Conservation (phyloP, 1,284 basidiomycete species). For the Sporisorium graminicola region DNA sequence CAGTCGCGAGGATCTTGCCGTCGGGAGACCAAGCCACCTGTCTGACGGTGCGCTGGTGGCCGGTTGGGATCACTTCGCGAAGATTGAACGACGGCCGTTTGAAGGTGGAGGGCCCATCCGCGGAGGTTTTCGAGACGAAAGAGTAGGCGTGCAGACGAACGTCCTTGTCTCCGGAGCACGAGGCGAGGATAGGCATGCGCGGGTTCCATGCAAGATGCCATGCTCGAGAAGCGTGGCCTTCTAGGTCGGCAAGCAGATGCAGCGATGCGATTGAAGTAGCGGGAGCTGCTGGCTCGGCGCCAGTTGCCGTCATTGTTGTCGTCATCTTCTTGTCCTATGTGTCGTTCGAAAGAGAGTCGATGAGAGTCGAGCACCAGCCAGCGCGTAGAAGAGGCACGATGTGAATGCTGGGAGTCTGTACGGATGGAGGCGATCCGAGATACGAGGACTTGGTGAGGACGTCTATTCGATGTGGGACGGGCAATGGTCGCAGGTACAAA, state of each 20-base stretch:
- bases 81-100: slow-evolving; percentile 60
- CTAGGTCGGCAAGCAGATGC: slow-evolving; percentile 43
- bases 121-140: slow-evolving; percentile 39
- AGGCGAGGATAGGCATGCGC: slow-evolving; percentile 82
- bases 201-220: slow-evolving; percentile 97
- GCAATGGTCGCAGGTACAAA: not conserved
- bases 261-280: slow-evolving; percentile 17
- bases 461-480: not conserved
- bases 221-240: slow-evolving; percentile 66
- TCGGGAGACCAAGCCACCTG: slow-evolving; percentile 89
- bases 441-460: not conserved
- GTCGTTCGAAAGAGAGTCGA: too few relatives aligned
- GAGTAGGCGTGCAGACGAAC: slow-evolving; percentile 86
- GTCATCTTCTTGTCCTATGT: slow-evolving; percentile 3
- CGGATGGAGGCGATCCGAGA: not conserved
- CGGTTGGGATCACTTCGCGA: slow-evolving; percentile 74
- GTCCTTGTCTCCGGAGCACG: slow-evolving; percentile 93
- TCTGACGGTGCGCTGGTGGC: slow-evolving; percentile 91
- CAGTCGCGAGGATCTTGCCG: slow-evolving; percentile 89
- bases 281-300: slow-evolving; percentile 3
- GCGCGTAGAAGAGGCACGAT: not conserved
- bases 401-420: not conserved
- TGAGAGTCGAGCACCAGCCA: not conserved
- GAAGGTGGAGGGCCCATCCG: slow-evolving; percentile 47
- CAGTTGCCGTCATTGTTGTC: slow-evolving; percentile 12